phyloP scores from a whole-genome alignment of 2,329 filamentous ascomycete genomes.

The Zymoseptoria pseudotritici region DNA sequence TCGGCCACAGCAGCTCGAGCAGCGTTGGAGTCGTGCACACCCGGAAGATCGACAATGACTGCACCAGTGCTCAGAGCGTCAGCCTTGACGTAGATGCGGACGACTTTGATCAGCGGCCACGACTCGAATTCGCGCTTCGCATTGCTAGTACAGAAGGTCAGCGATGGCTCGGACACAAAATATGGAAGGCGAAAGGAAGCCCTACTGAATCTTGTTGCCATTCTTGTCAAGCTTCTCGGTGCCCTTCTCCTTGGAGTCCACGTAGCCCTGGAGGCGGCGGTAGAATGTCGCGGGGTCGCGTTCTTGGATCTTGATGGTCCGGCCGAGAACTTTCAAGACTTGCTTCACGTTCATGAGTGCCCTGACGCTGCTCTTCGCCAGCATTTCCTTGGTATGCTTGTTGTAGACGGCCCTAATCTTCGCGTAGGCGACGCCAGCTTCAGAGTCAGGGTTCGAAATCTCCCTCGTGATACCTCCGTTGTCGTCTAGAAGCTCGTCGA shows the following conservation, averaged over 20 bases:
- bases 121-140: slow-evolving; percentile 31
- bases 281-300: slow-evolving; percentile 38
- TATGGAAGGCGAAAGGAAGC: too few relatives aligned
- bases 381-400: slow-evolving; percentile 35
- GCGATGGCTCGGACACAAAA: background rate
- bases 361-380: slow-evolving; percentile 30
- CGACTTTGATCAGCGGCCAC: slow-evolving; percentile 50
- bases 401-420: slow-evolving; percentile 47
- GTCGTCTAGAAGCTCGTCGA: slow-evolving; percentile 41
- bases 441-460: slow-evolving; percentile 36
- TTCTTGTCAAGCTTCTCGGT: slow-evolving; percentile 25
- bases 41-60: slow-evolving; percentile 52
- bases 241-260: slow-evolving; percentile 50
- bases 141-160: slow-evolving; percentile 14
- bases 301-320: slow-evolving; percentile 34
- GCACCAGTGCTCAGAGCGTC: slow-evolving; percentile 47
- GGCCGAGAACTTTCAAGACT: slow-evolving; percentile 42
- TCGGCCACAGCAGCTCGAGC: slow-evolving; percentile 52
- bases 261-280: slow-evolving; percentile 40
- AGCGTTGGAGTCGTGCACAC: slow-evolving; percentile 53
- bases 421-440: slow-evolving; percentile 43
- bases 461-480: slow-evolving; percentile 35
- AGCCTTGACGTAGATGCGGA: slow-evolving; percentile 46
- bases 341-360: slow-evolving; percentile 37
- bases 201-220: too few relatives aligned